phyloP scores from a whole-genome alignment of 257 asterid genomes.

The Salvia miltiorrhiza region DNA sequence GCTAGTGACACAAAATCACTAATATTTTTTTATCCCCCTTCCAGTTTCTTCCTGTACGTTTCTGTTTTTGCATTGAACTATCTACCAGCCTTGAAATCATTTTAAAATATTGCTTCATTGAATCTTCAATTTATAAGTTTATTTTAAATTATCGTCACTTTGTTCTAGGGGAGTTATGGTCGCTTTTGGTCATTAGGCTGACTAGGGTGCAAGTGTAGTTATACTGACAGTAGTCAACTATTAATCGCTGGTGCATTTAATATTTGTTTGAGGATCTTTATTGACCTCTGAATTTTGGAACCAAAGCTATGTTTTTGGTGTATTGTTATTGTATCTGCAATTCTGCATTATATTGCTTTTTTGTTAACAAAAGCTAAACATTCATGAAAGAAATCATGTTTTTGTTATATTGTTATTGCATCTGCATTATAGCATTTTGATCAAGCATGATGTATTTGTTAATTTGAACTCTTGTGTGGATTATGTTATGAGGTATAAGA shows the following conservation, averaged over 20 bases:
- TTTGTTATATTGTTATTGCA: neutral
- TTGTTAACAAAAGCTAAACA: neutral
- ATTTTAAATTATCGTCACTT: neutral
- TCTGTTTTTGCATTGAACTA: neutral
- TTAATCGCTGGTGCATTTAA: neutral
- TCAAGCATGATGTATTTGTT: conserved; percentile 1
- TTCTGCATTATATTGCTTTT: too few relatives aligned
- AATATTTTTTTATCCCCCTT: neutral
- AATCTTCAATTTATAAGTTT: neutral
- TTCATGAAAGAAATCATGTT: neutral
- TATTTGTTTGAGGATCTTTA: neutral
- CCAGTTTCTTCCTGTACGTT: neutral
- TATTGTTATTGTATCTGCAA: too few relatives aligned
- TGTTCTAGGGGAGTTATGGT: neutral
- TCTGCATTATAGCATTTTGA: neutral
- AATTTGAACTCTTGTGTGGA: neutral
- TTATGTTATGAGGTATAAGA: neutral
- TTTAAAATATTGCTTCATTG: neutral
- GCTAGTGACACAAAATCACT: neutral
- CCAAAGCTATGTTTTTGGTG: neutral
- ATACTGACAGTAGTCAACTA: neutral
- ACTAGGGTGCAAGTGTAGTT: neutral
- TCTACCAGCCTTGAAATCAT: neutral
- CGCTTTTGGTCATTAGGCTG: neutral
- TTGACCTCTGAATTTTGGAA: neutral